A percentile compares a stretch with the other conserved stretches of the same genome.
Evolutionary conservation across 2,329 filamentous ascomycete genomes (phyloP).

Genomic region (Septoria petroselini): DNA sequence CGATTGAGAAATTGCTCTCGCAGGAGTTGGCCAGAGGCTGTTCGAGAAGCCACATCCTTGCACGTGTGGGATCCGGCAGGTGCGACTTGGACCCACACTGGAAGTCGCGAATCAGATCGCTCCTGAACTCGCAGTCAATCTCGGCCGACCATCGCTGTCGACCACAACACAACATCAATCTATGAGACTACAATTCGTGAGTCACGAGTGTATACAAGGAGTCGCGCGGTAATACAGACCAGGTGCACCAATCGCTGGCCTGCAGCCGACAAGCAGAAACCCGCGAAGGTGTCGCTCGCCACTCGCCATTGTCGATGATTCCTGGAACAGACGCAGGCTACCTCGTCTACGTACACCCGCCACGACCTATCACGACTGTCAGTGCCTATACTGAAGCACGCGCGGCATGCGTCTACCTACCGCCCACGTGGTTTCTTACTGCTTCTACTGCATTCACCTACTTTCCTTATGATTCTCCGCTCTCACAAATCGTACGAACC

Average conservation of each 20-base stretch:
- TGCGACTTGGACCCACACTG: no score
- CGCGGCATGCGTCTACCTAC: conserved; percentile 21
- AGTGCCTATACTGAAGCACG: conserved; percentile 19
- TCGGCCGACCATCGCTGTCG: neutral
- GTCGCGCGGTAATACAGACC: neutral
- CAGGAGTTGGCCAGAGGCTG: conserved; percentile 8
- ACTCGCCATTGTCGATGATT: conserved; percentile 17
- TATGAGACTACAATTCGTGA: neutral
- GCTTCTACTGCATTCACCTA: conserved; percentile 15
- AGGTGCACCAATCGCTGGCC: conserved; percentile 4
- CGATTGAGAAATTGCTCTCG: neutral
- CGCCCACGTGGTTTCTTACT: neutral
- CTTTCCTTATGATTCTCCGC: conserved; percentile 5
- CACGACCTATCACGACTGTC: conserved; percentile 20
- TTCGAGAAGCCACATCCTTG: no score
- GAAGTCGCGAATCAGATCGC: no score
- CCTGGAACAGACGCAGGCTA: conserved; percentile 3
- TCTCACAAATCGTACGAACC: conserved; percentile 4
- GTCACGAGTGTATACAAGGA: neutral
- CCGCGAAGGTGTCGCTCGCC: conserved; percentile 7
- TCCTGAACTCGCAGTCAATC: no score
- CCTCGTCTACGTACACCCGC: conserved; percentile 21
- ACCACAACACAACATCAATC: neutral
- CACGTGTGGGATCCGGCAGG: no score
- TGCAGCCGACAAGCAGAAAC: conserved; percentile 7